These are phyloP conservation scores for Leishmania mexicana DNA, from an alignment of 208 protist species.

Conservation along the genomic window DNA sequence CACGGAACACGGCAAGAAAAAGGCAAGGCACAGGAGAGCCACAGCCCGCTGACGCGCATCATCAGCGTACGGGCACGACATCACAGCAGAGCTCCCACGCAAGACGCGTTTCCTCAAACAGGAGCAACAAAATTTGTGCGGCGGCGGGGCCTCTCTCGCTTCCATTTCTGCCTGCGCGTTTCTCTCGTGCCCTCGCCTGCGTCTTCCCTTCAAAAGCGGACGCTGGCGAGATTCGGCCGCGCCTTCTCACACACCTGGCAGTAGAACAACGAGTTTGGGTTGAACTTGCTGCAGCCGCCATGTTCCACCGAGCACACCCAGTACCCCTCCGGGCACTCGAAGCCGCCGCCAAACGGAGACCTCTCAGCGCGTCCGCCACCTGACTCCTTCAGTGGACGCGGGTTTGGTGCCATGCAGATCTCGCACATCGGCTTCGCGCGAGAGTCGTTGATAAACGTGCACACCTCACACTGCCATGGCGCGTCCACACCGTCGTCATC, in stretches of 20 bases:
- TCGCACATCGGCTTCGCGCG: constrained; percentile 39
- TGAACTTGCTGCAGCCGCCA: constrained; percentile 89
- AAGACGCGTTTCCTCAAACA: too few species aligned
- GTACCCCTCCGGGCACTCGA: constrained; percentile 73
- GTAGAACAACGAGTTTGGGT: constrained; percentile 80
- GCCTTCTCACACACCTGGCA: constrained; percentile 85
- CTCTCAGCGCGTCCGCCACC: background rate
- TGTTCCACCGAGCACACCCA: constrained; percentile 85
- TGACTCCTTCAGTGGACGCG: constrained; percentile 29
- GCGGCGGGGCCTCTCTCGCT: background rate
- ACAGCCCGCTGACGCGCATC: too few species aligned
- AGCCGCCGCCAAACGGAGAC: constrained; percentile 16
- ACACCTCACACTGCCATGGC: constrained; percentile 57
- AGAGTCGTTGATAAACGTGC: constrained; percentile 68
- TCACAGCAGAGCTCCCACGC: background rate
- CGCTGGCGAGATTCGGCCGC: constrained; percentile 64
- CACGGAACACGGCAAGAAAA: background rate
- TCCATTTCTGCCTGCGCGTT: background rate
- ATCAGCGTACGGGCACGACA: background rate
- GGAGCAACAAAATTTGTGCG: background rate
- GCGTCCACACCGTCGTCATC: constrained; percentile 42
- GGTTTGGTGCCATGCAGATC: constrained; percentile 60
- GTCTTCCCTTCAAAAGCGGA: constrained; percentile 51
- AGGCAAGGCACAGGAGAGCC: background rate
- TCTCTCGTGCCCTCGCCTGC: background rate